Evolutionary conservation across 2,329 filamentous ascomycete genomes (phyloP).

Genomic region (Mycocentrospora acerina): DNA sequence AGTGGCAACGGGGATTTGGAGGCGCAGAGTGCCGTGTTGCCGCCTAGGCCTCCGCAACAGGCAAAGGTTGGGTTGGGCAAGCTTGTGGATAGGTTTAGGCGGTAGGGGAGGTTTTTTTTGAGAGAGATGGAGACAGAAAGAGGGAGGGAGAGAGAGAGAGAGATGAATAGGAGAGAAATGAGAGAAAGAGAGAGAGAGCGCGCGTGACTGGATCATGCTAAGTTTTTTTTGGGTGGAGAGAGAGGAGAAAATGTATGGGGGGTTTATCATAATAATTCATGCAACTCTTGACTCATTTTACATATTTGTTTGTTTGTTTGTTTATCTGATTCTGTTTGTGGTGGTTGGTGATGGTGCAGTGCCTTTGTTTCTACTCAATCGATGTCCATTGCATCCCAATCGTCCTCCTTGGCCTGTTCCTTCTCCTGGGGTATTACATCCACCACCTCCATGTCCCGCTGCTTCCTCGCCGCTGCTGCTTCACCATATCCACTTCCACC

Average conservation of each 20-base stretch:
- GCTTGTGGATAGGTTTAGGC: conserved; percentile 30
- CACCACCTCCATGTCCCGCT: conserved; percentile 32
- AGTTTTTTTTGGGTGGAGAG: neutral
- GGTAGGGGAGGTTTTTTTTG: conserved; percentile 13
- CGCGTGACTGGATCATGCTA: conserved; percentile 38
- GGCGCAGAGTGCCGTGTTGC: conserved; percentile 18
- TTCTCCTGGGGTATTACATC: too few relatives aligned
- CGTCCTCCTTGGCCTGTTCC: conserved; percentile 21
- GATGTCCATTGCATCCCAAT: conserved; percentile 69
- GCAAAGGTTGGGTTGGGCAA: conserved; percentile 34
- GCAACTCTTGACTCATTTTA: too few relatives aligned
- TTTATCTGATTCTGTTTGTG: too few relatives aligned
- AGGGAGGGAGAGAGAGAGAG: neutral
- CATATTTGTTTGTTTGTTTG: too few relatives aligned
- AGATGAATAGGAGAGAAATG: conserved; percentile 1
- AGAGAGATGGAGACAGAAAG: too few relatives aligned
- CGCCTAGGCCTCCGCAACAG: conserved; percentile 30
- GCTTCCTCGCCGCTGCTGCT: too few relatives aligned
- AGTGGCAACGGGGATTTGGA: too few relatives aligned
- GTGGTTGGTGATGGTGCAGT: too few relatives aligned
- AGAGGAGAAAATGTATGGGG: too few relatives aligned
- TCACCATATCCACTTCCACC: too few relatives aligned
- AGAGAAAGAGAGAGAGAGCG: too few relatives aligned
- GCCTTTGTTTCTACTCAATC: conserved; percentile 52
- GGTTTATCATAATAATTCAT: too few relatives aligned